Evolutionary conservation across 2,329 filamentous ascomycete genomes (phyloP).

Genomic region (Sphaceloma murrayae): DNA sequence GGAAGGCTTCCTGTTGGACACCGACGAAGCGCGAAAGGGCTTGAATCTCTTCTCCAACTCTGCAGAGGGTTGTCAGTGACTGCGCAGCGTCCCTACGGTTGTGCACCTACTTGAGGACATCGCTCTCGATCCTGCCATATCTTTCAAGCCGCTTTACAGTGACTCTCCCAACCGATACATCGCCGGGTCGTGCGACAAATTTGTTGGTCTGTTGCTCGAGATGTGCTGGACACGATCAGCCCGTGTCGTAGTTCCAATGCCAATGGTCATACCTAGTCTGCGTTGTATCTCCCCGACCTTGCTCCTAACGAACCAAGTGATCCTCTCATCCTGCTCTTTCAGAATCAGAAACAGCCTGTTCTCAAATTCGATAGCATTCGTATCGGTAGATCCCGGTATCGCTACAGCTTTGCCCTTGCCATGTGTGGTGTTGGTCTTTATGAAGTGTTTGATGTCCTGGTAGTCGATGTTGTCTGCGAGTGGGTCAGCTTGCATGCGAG

Average conservation of each 20-base stretch:
- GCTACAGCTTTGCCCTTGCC: constrained; percentile 60
- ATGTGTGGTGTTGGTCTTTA: constrained; percentile 68
- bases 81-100: not conserved
- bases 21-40: constrained; percentile 61
- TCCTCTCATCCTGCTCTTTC: constrained; percentile 64
- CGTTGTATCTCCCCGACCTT: constrained; percentile 70
- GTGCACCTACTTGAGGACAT: constrained; percentile 34
- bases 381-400: constrained; percentile 58
- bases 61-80: constrained; percentile 22
- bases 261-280: constrained; percentile 49
- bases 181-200: not conserved
- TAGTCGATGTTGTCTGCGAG: constrained; percentile 73
- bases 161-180: constrained; percentile 27
- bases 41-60: constrained; percentile 61
- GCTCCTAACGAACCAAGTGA: constrained; percentile 68
- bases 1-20: constrained; percentile 66
- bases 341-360: constrained; percentile 61
- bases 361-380: constrained; percentile 55
- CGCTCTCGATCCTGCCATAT: constrained; percentile 43
- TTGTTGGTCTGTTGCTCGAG: constrained; percentile 15
- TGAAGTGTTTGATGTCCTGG: constrained; percentile 74
- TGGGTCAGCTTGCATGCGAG: constrained; percentile 15
- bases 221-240: constrained; percentile 16
- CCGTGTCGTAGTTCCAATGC: not conserved
- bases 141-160: constrained; percentile 39